Base-by-base conservation (phyloP, 108 stramenopile genomes). In the Tribonema minus region DNA sequence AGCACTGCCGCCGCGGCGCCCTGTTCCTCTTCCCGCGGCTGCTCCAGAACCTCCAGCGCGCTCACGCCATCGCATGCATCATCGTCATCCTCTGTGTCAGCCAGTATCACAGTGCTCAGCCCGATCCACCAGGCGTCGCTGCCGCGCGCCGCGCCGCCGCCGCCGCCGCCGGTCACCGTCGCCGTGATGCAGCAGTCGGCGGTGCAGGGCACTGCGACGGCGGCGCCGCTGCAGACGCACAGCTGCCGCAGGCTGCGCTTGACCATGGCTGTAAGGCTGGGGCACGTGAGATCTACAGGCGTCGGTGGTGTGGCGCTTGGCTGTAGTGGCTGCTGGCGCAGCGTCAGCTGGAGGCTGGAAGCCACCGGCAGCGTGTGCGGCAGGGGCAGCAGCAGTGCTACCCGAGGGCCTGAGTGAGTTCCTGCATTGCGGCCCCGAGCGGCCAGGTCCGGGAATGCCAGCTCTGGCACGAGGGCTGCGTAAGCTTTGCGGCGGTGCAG, bases 201-300 rank as follows among this genome's bases (percentile, higher is more conserved):
- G 33, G 26, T 37, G 26, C 33, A 32, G 6, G 69, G 69, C 3
- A 70, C 69, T 7, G 69, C 69, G 27, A 70, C 34, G 27, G 58
- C 69, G 69, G 58, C 58, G 25, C 69, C 58, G 69, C 35, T 5
- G 33, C 58, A 58, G 34, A 70, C 69, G 58, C 58, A 32, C 27
- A 70, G 69, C 9, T 70, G 69, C 20, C 69, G 23, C 12, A 70
- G 46, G 33, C 58, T 58, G n/a, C 58, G 69, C 58, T 70, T 70
- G 0, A 70, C 33, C 58, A 70, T 27, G 25, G 69, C 33, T 9
- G 69, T 70, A n/a, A n/a, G n/a, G n/a, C n/a, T n/a, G n/a, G n/a
- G n/a, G n/a, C n/a, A n/a, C n/a, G n/a, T n/a, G n/a, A n/a, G n/a
- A n/a, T n/a, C n/a, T n/a, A n/a, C n/a, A n/a, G n/a, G n/a, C n/a